Evolutionary conservation across 768 basidiomycete species (phyloP), one percentile per base, ranked within the genome.

Genomic region (Trametes elegans): DNA sequence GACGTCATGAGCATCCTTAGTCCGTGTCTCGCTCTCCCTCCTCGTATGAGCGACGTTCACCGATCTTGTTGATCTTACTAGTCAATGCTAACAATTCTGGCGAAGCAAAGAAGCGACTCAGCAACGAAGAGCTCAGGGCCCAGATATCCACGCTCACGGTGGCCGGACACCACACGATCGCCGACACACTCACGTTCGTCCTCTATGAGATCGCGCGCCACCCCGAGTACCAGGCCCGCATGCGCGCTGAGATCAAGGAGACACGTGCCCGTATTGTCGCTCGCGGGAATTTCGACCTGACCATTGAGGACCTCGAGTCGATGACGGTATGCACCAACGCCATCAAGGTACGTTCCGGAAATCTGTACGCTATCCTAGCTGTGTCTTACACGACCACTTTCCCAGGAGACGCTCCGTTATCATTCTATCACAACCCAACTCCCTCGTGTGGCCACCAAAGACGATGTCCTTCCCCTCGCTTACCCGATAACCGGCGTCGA

Each of bases 381-480:
- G n/a, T n/a, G 11, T 21, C n/a, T 19, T 3, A 16, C 18, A 2
- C n/a, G n/a, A 3, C 32, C 5, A 9, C n/a, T 14, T 18, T n/a
- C n/a, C n/a, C n/a, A 53, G 57, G 64, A 68, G 50, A 61, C 64
- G 0, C 50, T 64, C 23, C 60, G 66, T 7, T 49, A 53, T 42
- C 60, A 66, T 32, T 49, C 62, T 0, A 57, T 62, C 13, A 54
- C 60, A 23, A 29, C 45, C 2, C 44, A 46, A 26, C 53, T 67
- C 16, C 47, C 54, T 28, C 65, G 66, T 11, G 51, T 49, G 18
- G 60, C 64, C 2, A 53, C 41, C 6, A 59, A 58, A n/a, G 66
- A 67, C 38, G 63, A 66, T 21, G 49, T 63, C 28, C 55, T 67
- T 16, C 66, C 65, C 0, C 53, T 66, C 35, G 39, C 60, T 5